Percentiles rank a stretch among this genome's conserved stretches.
These are phyloP conservation scores for Penicillium cinerascens DNA, from an alignment of 495 filamentous ascomycete species.

Conservation along the genomic window DNA sequence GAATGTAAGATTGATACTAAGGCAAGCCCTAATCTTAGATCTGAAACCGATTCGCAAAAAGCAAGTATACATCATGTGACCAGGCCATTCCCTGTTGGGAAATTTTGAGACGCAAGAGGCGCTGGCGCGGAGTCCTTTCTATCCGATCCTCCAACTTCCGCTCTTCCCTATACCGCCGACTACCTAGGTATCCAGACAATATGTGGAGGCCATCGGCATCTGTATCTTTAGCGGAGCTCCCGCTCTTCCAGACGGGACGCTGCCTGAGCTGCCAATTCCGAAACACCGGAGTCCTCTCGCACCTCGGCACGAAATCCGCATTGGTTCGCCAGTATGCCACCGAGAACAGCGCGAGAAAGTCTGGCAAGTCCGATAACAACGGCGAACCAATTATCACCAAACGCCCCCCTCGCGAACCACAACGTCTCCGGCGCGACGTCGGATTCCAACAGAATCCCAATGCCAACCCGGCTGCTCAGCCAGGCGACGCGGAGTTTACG, in stretches of 20 bases:
- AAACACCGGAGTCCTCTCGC: constrained; percentile 18
- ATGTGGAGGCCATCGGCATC: constrained; percentile 35
- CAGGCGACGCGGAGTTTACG: constrained; percentile 57
- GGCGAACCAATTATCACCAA: constrained; percentile 1
- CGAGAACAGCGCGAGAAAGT: constrained; percentile 12
- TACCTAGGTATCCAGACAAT: constrained; percentile 4
- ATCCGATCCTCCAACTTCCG: constrained; percentile 3
- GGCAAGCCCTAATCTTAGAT: not conserved
- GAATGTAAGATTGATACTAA: not conserved
- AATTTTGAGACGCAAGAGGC: constrained; percentile 1
- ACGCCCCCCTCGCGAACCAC: not conserved
- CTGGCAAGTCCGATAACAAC: not conserved
- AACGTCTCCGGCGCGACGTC: constrained; percentile 10
- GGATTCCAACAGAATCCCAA: constrained; percentile 36
- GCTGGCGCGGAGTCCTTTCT: not conserved
- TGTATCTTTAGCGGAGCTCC: constrained; percentile 19
- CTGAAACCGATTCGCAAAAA: not conserved
- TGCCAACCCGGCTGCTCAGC: constrained; percentile 20
- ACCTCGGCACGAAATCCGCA: constrained; percentile 19
- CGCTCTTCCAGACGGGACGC: constrained; percentile 28
- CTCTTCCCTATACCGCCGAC: not conserved
- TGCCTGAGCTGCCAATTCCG: constrained; percentile 43
- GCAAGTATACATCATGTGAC: constrained; percentile 1
- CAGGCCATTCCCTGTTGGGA: not conserved
- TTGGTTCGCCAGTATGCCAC: constrained; percentile 34